Percentiles rank a stretch among this genome's conserved stretches.
These are phyloP conservation scores for Orychophragmus violaceus DNA, from an alignment of 345 rosid species.

Conservation along the genomic window DNA sequence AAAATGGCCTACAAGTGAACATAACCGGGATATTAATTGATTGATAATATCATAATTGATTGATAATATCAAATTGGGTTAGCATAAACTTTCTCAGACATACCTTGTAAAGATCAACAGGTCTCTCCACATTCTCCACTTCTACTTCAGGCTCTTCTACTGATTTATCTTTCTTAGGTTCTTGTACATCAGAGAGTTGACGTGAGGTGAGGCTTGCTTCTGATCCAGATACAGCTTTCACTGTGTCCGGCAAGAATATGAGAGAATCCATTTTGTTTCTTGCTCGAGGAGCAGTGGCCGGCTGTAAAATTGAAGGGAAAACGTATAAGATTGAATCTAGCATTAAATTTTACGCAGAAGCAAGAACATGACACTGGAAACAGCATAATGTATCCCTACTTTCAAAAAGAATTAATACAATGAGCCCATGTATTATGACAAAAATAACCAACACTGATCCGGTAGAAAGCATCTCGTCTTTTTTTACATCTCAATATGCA, in stretches of 20 bases:
- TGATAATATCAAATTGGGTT: not conserved
- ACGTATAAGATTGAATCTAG: not conserved
- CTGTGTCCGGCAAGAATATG: slow-evolving; percentile 66
- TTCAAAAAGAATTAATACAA: not conserved
- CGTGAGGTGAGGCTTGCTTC: slow-evolving; percentile 37
- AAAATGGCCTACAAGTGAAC: slow-evolving; percentile 66
- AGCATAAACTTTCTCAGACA: not conserved
- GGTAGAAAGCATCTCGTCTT: not conserved
- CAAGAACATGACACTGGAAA: slow-evolving; percentile 1
- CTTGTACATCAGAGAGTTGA: slow-evolving; percentile 32
- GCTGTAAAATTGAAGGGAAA: slow-evolving; percentile 43
- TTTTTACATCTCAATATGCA: not conserved
- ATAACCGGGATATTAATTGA: not conserved
- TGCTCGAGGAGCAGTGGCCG: slow-evolving; percentile 63
- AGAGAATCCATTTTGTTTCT: slow-evolving; percentile 87
- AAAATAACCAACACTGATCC: not conserved
- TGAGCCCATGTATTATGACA: not conserved
- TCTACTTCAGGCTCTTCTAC: slow-evolving; percentile 48
- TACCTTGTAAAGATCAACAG: slow-evolving; percentile 98
- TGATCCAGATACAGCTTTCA: slow-evolving; percentile 38
- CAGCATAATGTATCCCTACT: not conserved
- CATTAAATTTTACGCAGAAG: not conserved
- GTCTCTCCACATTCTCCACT: slow-evolving; percentile 82
- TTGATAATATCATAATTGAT: not conserved
- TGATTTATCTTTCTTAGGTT: slow-evolving; percentile 30